Evolutionary conservation across 495 filamentous ascomycete genomes (phyloP), one percentile per base, ranked within the genome.

Genomic region (Letharia lupina): DNA sequence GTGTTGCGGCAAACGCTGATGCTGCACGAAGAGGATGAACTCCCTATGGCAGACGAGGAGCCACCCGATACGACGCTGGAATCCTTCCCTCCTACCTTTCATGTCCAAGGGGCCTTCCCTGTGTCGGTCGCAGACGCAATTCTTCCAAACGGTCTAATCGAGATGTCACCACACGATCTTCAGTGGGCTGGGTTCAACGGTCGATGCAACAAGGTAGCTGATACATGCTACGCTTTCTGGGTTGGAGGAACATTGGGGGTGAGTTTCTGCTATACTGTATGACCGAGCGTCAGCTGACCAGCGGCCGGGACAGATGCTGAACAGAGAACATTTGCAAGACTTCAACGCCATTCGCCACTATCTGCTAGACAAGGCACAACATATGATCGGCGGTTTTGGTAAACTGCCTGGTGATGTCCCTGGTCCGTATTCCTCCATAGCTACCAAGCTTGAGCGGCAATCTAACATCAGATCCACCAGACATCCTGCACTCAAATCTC

Each of bases 181-280:
- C 80, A 73, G 58, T 84, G 77, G 67, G 81, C 83, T 10, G 93
- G 91, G 33, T 90, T 95, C 73, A 96, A 93, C 70, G 94, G 94
- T 54, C 85, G 94, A 44, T 83, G 82, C 67, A 96, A 96, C 77
- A 98, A 98, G 73, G 74, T 84, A 16, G 86, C 87, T 28, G 94
- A 98, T 76, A 98, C 93, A 2, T 98, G 94, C 75, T 98, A 98
- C 75, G 86, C 83, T 9, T 98, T 91, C 79, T 98, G 94, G 94
- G 89, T 89, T 3, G 81, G 81, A 39, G 92, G 83, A 15, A 84
- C 90, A 9, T 75, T 98, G 10, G 77, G 75, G 60, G 84, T 90
- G 78, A 69, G 79, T 60, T 39, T 9, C 57, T 42, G 20, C 66
- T 41, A 64, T 63, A 13, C 23, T 44, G 45, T 63, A 50, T 20